phyloP scores from a whole-genome alignment of 352 stramenopile species.

The Phytophthora pini region DNA sequence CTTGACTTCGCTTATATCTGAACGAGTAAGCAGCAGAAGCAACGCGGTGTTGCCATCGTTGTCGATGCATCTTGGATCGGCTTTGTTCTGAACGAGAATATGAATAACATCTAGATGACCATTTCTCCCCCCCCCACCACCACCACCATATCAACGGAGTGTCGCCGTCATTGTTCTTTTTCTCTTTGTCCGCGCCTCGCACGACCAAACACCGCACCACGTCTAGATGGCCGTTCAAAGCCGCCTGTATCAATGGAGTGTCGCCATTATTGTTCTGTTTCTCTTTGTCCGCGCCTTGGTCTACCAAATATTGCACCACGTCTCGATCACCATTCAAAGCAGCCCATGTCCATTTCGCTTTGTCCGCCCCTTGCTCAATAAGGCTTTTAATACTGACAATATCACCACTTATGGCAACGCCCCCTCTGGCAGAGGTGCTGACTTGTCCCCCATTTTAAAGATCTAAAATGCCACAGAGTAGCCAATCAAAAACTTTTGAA shows the following conservation, averaged over 20 bases:
- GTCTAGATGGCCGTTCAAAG: not conserved
- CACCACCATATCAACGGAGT: conserved; percentile 9
- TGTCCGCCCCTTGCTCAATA: not conserved
- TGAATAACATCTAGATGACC: not conserved
- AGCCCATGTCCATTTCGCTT: no score
- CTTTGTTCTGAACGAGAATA: no score
- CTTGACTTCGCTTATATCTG: conserved; percentile 8
- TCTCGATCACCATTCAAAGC: no score
- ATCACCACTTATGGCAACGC: no score
- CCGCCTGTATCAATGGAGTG: not conserved
- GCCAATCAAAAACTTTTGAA: no score
- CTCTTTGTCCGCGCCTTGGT: no score
- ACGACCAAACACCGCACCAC: conserved; percentile 17
- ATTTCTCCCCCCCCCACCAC: not conserved
- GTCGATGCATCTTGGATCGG: not conserved
- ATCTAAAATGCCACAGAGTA: no score
- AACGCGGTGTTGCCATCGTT: conserved; percentile 5
- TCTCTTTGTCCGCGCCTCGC: conserved; percentile 16
- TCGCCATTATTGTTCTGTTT: not conserved
- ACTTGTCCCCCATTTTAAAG: no score
- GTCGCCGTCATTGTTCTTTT: conserved; percentile 7
- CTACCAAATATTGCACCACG: conserved; percentile 11
- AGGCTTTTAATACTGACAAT: no score
- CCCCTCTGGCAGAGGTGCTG: no score
- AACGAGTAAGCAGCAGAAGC: not conserved